Conservation (phyloP, 768 basidiomycete species). For the Leccinum uliginosum region DNA sequence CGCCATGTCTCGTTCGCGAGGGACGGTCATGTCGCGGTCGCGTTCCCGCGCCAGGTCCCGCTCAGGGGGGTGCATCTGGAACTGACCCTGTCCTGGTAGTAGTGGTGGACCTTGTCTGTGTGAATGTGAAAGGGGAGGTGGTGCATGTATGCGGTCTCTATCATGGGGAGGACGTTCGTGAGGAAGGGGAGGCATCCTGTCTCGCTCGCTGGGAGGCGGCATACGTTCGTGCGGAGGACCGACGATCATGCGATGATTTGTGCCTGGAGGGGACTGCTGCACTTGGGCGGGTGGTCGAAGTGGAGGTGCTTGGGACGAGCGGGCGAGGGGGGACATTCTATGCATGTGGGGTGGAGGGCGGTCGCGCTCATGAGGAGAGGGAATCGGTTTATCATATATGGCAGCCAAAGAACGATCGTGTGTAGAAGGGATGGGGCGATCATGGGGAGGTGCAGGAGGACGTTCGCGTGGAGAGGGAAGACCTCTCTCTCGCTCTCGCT, state of each 20-base stretch:
- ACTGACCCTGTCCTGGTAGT: constrained; percentile 31
- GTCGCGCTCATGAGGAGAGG: constrained; percentile 26
- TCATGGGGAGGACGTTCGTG: constrained; percentile 23
- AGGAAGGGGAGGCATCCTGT: constrained; percentile 20
- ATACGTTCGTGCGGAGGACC: constrained; percentile 24
- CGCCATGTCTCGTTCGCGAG: constrained; percentile 21
- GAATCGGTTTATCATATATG: constrained; percentile 19
- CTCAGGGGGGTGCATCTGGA: constrained; percentile 26
- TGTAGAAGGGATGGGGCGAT: constrained; percentile 17
- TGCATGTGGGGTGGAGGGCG: constrained; percentile 20
- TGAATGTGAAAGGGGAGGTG: constrained; percentile 17
- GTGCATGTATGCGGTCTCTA: constrained; percentile 28
- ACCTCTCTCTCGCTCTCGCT: constrained; percentile 23
- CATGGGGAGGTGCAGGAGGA: constrained; percentile 18
- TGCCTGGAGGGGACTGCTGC: constrained; percentile 26
- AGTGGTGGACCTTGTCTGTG: constrained; percentile 16
- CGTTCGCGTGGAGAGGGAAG: constrained; percentile 26
- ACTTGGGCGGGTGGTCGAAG: constrained; percentile 9
- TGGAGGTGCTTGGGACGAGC: constrained; percentile 14
- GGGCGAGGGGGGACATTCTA: constrained; percentile 21
- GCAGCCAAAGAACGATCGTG: constrained; percentile 21
- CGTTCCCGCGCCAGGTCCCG: constrained; percentile 26
- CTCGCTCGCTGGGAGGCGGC: constrained; percentile 21
- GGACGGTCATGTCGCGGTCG: constrained; percentile 16
- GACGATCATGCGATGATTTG: constrained; percentile 18